Conservation (phyloP, 1,284 basidiomycete genomes). For the Meripilus lineatus region DNA sequence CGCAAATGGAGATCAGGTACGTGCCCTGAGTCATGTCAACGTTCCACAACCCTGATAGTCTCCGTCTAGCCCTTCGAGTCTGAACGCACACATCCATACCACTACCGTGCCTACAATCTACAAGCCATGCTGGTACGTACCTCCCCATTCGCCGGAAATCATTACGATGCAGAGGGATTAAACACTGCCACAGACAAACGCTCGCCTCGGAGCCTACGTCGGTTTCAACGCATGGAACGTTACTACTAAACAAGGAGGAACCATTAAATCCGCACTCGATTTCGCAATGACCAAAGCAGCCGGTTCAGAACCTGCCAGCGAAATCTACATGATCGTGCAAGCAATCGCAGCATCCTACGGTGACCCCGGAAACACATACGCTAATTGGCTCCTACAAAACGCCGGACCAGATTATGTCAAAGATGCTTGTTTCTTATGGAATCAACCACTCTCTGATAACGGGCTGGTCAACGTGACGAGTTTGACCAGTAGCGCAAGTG, state of each 20-base stretch:
- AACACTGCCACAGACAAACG: constrained; percentile 53
- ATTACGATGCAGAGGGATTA: no score
- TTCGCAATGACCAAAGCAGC: constrained; percentile 41
- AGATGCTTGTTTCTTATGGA: constrained; percentile 50
- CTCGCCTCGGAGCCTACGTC: constrained; percentile 42
- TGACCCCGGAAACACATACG: constrained; percentile 47
- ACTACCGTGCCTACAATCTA: constrained; percentile 55
- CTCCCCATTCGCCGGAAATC: no score
- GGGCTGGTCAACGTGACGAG: constrained; percentile 3
- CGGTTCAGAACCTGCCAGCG: constrained; percentile 14
- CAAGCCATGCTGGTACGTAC: constrained; percentile 44
- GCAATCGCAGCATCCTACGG: constrained; percentile 44
- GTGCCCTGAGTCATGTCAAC: background rate
- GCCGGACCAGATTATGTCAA: constrained; percentile 34
- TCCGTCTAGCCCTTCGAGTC: constrained; percentile 48
- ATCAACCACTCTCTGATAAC: constrained; percentile 16
- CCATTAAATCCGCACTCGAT: constrained; percentile 53
- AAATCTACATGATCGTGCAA: constrained; percentile 15
- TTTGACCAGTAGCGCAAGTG: background rate
- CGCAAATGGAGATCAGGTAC: constrained; percentile 26
- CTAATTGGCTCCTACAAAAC: constrained; percentile 33
- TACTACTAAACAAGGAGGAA: constrained; percentile 41
- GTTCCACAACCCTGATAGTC: no score
- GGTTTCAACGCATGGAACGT: constrained; percentile 43
- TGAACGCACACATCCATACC: constrained; percentile 48